phyloP scores from a whole-genome alignment of 2,329 filamentous ascomycete genomes.

The Colletotrichum australisinense region DNA sequence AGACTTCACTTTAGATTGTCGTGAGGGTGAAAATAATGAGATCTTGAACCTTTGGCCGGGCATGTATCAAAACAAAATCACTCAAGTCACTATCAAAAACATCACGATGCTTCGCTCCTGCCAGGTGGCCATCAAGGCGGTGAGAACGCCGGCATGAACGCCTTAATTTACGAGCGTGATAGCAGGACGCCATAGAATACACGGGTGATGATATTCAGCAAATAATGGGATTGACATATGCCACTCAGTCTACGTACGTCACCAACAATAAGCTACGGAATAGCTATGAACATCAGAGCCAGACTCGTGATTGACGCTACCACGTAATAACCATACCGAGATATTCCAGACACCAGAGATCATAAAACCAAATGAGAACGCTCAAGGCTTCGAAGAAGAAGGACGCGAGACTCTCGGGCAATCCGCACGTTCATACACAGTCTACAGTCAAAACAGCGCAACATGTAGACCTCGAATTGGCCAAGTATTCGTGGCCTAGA shows the following conservation, averaged over 20 bases:
- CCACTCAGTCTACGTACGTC: neutral
- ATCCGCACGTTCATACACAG: neutral
- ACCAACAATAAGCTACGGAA: neutral
- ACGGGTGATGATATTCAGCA: neutral
- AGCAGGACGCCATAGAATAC: neutral
- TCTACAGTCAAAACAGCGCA: neutral
- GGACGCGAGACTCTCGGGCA: neutral
- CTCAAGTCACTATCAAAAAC: too few species aligned
- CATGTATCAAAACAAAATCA: too few species aligned
- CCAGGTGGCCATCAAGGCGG: too few species aligned
- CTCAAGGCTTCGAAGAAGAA: neutral
- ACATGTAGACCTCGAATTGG: neutral
- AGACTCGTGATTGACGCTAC: neutral
- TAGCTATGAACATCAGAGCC: neutral
- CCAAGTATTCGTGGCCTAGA: neutral
- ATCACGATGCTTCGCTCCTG: too few species aligned
- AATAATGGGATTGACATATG: neutral
- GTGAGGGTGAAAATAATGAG: neutral
- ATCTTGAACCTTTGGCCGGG: neutral
- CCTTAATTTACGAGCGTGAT: too few species aligned
- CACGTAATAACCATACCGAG: neutral
- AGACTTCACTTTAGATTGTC: neutral
- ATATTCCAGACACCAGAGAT: neutral
- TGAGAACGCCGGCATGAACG: too few species aligned
- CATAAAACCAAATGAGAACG: accelerated